phyloP scores from a whole-genome alignment of 2,329 filamentous ascomycete genomes.

The Exophiala phaeomuriformis region DNA sequence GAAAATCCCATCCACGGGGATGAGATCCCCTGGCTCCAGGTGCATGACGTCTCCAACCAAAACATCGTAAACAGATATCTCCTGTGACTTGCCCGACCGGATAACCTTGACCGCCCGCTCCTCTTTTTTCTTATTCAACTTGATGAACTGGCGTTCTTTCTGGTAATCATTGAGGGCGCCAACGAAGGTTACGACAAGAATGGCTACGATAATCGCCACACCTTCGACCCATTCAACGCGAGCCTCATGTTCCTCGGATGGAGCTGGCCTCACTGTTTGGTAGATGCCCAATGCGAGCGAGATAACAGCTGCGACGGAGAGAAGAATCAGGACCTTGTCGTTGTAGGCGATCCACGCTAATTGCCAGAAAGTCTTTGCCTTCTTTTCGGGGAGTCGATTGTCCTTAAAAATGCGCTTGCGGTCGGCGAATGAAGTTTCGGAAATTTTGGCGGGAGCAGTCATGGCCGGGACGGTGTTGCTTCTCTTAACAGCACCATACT shows the following conservation, averaged over 20 bases:
- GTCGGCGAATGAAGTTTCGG: constrained; percentile 44
- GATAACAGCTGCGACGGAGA: constrained; percentile 60
- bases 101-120: constrained; percentile 66
- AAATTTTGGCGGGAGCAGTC: constrained; percentile 18
- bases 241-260: constrained; percentile 32
- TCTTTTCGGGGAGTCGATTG: constrained; percentile 59
- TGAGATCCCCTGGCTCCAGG: constrained; percentile 65
- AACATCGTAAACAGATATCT: constrained; percentile 64
- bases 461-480: constrained; percentile 20
- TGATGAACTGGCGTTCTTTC: constrained; percentile 73
- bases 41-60: constrained; percentile 67
- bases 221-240: constrained; percentile 75
- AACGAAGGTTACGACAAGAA: constrained; percentile 66
- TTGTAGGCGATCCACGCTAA: constrained; percentile 71
- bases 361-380: constrained; percentile 58
- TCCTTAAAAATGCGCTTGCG: constrained; percentile 63
- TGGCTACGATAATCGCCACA: constrained; percentile 69
- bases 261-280: constrained; percentile 30
- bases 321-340: constrained; percentile 64
- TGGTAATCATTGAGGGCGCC: constrained; percentile 77
- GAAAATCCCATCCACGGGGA: constrained; percentile 65
- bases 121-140: constrained; percentile 72
- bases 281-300: constrained; percentile 67
- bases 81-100: constrained; percentile 63
- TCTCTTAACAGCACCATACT: constrained; percentile 22